Evolutionary conservation across 768 basidiomycete species (phyloP).

Genomic region (Tulasnella sp.): DNA sequence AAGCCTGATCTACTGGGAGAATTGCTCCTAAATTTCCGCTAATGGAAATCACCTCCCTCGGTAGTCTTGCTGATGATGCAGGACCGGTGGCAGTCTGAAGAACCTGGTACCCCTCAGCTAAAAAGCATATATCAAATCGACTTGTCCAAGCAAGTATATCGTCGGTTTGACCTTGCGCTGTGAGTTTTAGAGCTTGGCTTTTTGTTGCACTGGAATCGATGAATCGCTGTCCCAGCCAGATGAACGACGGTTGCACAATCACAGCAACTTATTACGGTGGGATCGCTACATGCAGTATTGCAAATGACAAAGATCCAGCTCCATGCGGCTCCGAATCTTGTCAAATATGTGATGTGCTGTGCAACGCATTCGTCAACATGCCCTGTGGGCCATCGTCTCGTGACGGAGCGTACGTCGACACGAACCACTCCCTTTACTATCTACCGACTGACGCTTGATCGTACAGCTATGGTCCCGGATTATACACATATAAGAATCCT

Average conservation of each 20-base stretch:
- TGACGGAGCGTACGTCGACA: background rate
- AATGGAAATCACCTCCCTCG: background rate
- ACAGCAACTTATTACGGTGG: background rate
- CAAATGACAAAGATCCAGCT: background rate
- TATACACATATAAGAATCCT: background rate
- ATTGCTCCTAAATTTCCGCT: background rate
- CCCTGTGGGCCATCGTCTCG: background rate
- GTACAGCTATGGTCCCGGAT: background rate
- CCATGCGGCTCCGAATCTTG: background rate
- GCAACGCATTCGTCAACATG: background rate
- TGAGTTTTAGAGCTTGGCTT: background rate
- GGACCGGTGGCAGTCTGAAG: background rate
- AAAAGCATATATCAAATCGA: background rate
- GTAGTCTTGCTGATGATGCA: background rate
- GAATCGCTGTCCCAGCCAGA: background rate
- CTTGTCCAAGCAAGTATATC: background rate
- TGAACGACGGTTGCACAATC: background rate
- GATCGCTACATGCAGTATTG: background rate
- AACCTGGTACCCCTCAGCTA: background rate
- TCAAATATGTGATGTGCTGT: background rate
- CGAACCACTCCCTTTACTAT: too few relatives aligned
- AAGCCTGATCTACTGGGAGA: background rate
- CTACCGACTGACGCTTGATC: background rate
- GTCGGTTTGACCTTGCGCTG: constrained; percentile 1
- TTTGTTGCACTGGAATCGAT: background rate